These are phyloP conservation scores for Aspergillus sp. DNA, from an alignment of 2,329 filamentous ascomycete species.

Conservation along the genomic window DNA sequence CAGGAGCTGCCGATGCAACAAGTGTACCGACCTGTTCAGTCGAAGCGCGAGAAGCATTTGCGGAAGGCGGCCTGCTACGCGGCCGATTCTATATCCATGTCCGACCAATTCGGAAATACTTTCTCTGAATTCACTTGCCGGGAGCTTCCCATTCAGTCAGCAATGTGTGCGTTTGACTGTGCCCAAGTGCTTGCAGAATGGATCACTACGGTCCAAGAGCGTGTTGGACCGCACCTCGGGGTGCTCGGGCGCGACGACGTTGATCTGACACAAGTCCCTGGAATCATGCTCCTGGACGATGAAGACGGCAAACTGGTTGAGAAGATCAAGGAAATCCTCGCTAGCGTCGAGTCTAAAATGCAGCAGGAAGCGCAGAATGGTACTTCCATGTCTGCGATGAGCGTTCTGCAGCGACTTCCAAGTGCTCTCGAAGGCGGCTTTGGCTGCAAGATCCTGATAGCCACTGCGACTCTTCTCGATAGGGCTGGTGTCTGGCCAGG, in stretches of 20 bases:
- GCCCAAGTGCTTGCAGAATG: constrained; percentile 90
- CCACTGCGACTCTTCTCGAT: constrained; percentile 79
- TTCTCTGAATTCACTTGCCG: constrained; percentile 76
- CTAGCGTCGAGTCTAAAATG: constrained; percentile 71
- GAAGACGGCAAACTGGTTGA: constrained; percentile 78
- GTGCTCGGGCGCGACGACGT: constrained; percentile 75
- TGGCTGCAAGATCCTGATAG: constrained; percentile 71
- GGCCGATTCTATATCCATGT: constrained; percentile 80
- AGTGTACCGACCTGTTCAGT: constrained; percentile 32
- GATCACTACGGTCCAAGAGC: constrained; percentile 85
- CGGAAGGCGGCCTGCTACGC: constrained; percentile 94
- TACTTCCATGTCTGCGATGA: constrained; percentile 43
- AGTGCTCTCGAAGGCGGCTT: constrained; percentile 61
- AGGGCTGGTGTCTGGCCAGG: constrained; percentile 89
- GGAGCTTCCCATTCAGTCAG: constrained; percentile 80
- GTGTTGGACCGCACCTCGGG: constrained; percentile 81
- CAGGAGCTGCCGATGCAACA: constrained; percentile 24
- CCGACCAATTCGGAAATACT: constrained; percentile 73
- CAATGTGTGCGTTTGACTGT: constrained; percentile 88
- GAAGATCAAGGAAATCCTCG: constrained; percentile 72
- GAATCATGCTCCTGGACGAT: constrained; percentile 81
- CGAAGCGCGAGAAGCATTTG: constrained; percentile 74
- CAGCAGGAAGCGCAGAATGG: constrained; percentile 48
- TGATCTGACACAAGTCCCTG: constrained; percentile 70
- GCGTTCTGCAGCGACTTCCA: constrained; percentile 44